These are phyloP conservation scores for Radiomyces spectabilis DNA, from an alignment of 192 early-diverging fungal species.

Conservation along the genomic window DNA sequence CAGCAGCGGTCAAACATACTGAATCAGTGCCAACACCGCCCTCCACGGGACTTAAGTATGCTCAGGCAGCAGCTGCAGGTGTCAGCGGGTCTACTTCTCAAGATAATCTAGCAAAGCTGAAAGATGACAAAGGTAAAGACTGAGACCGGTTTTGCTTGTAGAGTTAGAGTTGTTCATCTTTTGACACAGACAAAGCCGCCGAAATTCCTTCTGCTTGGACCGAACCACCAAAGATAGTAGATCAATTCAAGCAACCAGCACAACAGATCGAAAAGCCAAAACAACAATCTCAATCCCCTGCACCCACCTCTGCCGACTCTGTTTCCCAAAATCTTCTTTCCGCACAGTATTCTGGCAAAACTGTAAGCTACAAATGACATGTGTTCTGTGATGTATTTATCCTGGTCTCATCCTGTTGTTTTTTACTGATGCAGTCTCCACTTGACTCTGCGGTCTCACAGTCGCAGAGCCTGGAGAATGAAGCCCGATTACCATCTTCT, in stretches of 20 bases:
- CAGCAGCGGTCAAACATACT: no score
- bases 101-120: no score
- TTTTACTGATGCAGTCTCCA: not conserved
- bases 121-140: constrained; percentile 7
- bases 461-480: constrained; percentile 3
- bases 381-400: constrained; percentile 1
- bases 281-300: not conserved
- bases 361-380: not conserved
- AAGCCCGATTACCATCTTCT: constrained; percentile 42
- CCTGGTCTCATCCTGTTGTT: not conserved
- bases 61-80: constrained; percentile 11
- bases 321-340: not conserved
- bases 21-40: constrained; percentile 6
- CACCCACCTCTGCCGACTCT: not conserved
- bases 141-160: not conserved
- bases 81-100: not conserved
- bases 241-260: constrained; percentile 17
- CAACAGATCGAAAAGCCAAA: no score
- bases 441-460: not conserved
- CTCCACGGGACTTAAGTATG: constrained; percentile 4
- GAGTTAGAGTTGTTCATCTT: constrained; percentile 10
- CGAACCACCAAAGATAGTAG: constrained; percentile 28
- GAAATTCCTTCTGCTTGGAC: constrained; percentile 18
- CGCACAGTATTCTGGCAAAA: constrained; percentile 7
- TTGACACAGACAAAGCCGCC: not conserved